A percentile compares a stretch with the other conserved stretches of the same genome.
These are phyloP conservation scores for Lichtheimia corymbifera DNA, from an alignment of 371 early-diverging fungal genomes.

Conservation along the genomic window DNA sequence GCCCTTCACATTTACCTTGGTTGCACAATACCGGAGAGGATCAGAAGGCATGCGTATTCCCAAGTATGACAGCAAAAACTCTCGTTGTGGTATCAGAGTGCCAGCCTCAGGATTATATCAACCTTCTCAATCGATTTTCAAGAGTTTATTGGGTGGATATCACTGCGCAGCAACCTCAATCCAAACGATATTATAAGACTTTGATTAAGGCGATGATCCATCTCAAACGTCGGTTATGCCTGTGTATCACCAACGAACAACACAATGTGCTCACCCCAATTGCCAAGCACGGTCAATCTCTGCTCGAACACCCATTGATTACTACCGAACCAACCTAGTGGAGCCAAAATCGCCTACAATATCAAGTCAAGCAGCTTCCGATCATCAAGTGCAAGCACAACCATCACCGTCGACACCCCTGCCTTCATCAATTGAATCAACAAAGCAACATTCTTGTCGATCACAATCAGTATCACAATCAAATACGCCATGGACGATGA, in stretches of 20 bases:
- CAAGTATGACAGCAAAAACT: background rate
- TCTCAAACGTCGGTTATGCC: slow-evolving; percentile 6
- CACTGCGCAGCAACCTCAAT: background rate
- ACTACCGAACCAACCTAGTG: slow-evolving; percentile 1
- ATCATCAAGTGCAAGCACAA: background rate
- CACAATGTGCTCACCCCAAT: slow-evolving; percentile 1
- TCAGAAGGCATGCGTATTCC: background rate
- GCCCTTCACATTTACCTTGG: background rate
- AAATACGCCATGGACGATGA: background rate
- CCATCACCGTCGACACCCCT: background rate
- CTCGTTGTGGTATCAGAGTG: background rate
- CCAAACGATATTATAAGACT: slow-evolving; percentile 1
- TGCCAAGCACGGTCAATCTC: slow-evolving; percentile 1
- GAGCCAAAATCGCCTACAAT: slow-evolving; percentile 1
- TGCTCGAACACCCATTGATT: slow-evolving; percentile 5
- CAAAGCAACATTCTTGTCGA: background rate
- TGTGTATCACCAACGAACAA: slow-evolving; percentile 3
- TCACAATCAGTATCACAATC: background rate
- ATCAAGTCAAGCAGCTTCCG: slow-evolving; percentile 1
- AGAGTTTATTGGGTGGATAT: slow-evolving; percentile 4
- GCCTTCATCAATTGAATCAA: slow-evolving; percentile 4
- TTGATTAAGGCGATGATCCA: background rate
- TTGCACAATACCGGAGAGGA: background rate
- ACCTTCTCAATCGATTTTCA: background rate
- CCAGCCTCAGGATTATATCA: background rate